Conservation (phyloP, 2,329 filamentous ascomycete species). For the Alternaria viburni region DNA sequence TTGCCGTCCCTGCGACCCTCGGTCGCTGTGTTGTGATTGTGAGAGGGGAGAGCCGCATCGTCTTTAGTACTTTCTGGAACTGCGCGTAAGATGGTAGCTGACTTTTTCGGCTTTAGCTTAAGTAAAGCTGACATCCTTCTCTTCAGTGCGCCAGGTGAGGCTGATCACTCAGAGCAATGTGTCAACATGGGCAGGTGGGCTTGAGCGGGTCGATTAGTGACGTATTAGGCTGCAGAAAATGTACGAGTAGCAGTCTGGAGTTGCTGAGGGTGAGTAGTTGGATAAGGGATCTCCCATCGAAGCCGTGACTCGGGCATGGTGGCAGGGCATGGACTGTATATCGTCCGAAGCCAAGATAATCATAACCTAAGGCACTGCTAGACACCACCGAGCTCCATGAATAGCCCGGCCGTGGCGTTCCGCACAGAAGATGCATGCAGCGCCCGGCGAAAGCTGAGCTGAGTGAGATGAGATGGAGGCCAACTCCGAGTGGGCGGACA, state of each 20-base stretch:
- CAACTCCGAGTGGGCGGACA: conserved; percentile 1
- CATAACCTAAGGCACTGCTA: conserved; percentile 14
- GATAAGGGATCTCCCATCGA: conserved; percentile 16
- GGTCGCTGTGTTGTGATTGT: conserved; percentile 48
- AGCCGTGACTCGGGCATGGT: conserved; percentile 18
- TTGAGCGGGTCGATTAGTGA: conserved; percentile 2
- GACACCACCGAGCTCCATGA: conserved; percentile 17
- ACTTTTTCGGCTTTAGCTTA: conserved; percentile 29
- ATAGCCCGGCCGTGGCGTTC: conserved; percentile 17
- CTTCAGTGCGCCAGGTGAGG: conserved; percentile 9
- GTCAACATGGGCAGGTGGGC: background rate
- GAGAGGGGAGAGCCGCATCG: conserved; percentile 38
- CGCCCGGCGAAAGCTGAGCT: conserved; percentile 12
- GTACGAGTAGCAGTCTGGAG: conserved; percentile 8
- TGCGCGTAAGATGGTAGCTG: conserved; percentile 43
- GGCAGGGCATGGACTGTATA: conserved; percentile 25
- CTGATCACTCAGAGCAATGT: conserved; percentile 7
- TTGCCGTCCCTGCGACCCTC: conserved; percentile 24
- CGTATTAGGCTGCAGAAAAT: conserved; percentile 5
- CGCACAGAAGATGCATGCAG: conserved; percentile 9
- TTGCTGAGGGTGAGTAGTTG: conserved; percentile 12
- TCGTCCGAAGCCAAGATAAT: conserved; percentile 29
- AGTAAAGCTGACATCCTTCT: conserved; percentile 28
- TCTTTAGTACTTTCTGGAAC: conserved; percentile 38
- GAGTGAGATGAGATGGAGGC: conserved; percentile 10